A percentile compares a stretch with the other conserved stretches of the same genome.
phyloP scores from a whole-genome alignment of 495 filamentous ascomycete species.

The Copromyces sp. region DNA sequence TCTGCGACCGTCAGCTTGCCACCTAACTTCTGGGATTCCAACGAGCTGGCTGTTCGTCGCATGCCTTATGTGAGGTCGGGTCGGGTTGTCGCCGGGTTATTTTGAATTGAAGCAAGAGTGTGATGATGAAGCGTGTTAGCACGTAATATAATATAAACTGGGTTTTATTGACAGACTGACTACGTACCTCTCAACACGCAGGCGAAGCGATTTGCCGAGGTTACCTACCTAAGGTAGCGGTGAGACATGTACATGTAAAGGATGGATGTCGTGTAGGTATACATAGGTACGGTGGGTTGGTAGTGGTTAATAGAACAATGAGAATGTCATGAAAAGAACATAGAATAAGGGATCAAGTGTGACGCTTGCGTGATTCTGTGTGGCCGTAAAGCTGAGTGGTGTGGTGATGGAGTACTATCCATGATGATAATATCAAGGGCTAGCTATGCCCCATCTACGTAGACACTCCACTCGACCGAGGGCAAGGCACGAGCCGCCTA shows the following conservation, averaged over 20 bases:
- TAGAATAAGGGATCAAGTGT: not conserved
- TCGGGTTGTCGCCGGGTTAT: too few relatives aligned
- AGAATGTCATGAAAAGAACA: not conserved
- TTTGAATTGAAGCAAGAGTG: too few relatives aligned
- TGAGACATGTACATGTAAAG: not conserved
- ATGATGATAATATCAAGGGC: not conserved
- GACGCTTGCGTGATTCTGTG: not conserved
- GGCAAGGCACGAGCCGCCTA: not conserved
- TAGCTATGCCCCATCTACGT: not conserved
- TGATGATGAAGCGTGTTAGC: too few relatives aligned
- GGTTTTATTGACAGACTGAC: too few relatives aligned
- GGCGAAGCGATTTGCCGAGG: too few relatives aligned
- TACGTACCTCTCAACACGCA: too few relatives aligned
- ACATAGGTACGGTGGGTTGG: not conserved
- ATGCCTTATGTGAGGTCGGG: conserved; percentile 17
- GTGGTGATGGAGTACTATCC: not conserved
- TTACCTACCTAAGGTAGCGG: not conserved
- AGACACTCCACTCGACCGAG: not conserved
- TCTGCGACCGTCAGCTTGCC: conserved; percentile 86
- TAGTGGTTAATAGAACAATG: not conserved
- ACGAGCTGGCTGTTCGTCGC: conserved; percentile 77
- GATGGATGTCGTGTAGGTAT: not conserved
- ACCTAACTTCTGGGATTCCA: conserved; percentile 90
- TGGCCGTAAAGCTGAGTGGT: not conserved
- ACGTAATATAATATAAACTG: too few relatives aligned